These are phyloP conservation scores for Hansenula anomala DNA, from an alignment of 1,139 yeast species.

Conservation along the genomic window DNA sequence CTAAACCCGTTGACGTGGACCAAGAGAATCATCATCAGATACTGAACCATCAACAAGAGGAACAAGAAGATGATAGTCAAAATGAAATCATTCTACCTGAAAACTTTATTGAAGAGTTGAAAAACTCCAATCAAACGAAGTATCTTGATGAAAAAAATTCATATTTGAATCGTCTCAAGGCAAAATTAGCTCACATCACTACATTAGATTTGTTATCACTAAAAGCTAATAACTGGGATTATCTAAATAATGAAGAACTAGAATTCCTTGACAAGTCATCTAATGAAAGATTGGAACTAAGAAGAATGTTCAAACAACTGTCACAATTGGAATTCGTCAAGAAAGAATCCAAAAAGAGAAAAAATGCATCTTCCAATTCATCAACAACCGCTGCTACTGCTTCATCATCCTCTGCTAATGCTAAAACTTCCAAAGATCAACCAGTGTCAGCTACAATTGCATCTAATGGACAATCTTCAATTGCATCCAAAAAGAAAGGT, in stretches of 20 bases:
- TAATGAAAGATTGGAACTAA: constrained; percentile 19
- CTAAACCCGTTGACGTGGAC: background rate
- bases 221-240: constrained; percentile 22
- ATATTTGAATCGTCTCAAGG: constrained; percentile 16
- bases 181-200: constrained; percentile 22
- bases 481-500: background rate
- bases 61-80: background rate
- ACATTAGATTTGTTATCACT: constrained; percentile 20
- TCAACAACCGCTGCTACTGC: background rate
- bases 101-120: constrained; percentile 11
- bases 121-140: constrained; percentile 15
- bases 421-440: background rate
- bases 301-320: constrained; percentile 22
- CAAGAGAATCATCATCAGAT: no score
- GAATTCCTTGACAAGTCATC: constrained; percentile 21
- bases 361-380: background rate
- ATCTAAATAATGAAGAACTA: constrained; percentile 19
- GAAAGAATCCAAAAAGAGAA: constrained; percentile 13
- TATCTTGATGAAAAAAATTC: constrained; percentile 18
- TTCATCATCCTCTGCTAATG: background rate
- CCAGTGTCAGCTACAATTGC: background rate
- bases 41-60: no score
- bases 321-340: constrained; percentile 18
- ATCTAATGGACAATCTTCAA: no score
- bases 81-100: constrained; percentile 6